These are phyloP conservation scores for Stipa capillata DNA, from an alignment of 176 grass and related monocot species.

Conservation along the genomic window DNA sequence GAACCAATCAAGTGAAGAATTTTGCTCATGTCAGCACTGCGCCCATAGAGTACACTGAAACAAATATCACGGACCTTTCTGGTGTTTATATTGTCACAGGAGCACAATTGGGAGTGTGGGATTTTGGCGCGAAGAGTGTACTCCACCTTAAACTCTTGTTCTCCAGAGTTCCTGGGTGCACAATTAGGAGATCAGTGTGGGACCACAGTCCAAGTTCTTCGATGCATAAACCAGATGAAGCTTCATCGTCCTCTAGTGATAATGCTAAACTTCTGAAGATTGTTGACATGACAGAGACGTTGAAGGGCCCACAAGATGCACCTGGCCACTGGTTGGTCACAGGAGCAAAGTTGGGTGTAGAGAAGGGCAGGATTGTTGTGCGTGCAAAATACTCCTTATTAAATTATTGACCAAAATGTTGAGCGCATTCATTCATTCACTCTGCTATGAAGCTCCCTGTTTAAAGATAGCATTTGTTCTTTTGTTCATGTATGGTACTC, in stretches of 20 bases:
- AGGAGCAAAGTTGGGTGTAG: constrained; percentile 91
- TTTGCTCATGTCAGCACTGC: constrained; percentile 95
- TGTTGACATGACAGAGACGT: constrained; percentile 80
- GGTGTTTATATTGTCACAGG: constrained; percentile 94
- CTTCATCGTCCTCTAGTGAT: constrained; percentile 61
- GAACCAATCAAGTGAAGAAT: constrained; percentile 96
- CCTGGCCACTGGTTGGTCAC: constrained; percentile 96
- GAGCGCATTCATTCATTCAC: constrained; percentile 50
- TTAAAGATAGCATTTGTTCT: constrained; percentile 42
- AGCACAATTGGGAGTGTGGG: constrained; percentile 95
- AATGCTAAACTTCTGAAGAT: constrained; percentile 78
- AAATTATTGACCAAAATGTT: constrained; percentile 80
- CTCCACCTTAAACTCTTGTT: constrained; percentile 90
- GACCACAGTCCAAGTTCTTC: constrained; percentile 66
- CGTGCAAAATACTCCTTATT: constrained; percentile 98
- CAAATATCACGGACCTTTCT: constrained; percentile 84
- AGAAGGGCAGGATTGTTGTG: constrained; percentile 84
- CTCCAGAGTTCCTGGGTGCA: constrained; percentile 93
- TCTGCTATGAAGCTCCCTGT: constrained; percentile 39
- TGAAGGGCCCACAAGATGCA: constrained; percentile 75
- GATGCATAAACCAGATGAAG: constrained; percentile 45
- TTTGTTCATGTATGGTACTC: constrained; percentile 44
- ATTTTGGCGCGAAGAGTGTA: constrained; percentile 85
- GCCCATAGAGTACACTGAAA: constrained; percentile 80
- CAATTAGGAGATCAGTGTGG: constrained; percentile 97